Evolutionary conservation across 1,139 yeast genomes (phyloP).

Genomic region (Arxiozyma heterogenica): DNA sequence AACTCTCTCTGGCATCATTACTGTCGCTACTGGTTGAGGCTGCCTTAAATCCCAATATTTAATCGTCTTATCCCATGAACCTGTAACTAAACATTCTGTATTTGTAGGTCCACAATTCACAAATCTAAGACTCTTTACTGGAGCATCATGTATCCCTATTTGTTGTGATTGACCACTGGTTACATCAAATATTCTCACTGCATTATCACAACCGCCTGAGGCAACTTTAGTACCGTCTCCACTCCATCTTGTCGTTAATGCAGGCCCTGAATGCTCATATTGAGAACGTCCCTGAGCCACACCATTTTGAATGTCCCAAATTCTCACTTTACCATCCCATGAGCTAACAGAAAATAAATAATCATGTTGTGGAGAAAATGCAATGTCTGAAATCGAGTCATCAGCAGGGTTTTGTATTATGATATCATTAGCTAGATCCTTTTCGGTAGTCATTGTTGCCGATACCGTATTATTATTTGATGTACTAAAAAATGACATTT

Average conservation of each 20-base stretch:
- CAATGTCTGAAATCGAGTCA: slow-evolving; percentile 78
- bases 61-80: slow-evolving; percentile 94
- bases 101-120: slow-evolving; percentile 78
- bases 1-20: slow-evolving; percentile 81
- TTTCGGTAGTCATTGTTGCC: slow-evolving; percentile 48
- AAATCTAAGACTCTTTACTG: slow-evolving; percentile 66
- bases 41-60: slow-evolving; percentile 75
- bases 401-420: slow-evolving; percentile 80
- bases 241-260: slow-evolving; percentile 73
- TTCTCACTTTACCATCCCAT: slow-evolving; percentile 93
- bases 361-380: slow-evolving; percentile 91
- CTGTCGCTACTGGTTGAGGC: slow-evolving; percentile 73
- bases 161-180: slow-evolving; percentile 75
- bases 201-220: slow-evolving; percentile 91
- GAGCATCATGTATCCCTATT: slow-evolving; percentile 77
- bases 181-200: slow-evolving; percentile 75
- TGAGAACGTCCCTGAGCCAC: slow-evolving; percentile 75
- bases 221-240: slow-evolving; percentile 79
- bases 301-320: slow-evolving; percentile 73
- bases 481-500: slow-evolving; percentile 24
- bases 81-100: slow-evolving; percentile 79
- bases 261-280: slow-evolving; percentile 87
- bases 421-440: slow-evolving; percentile 67
- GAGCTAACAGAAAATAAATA: slow-evolving; percentile 66
- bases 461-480: slow-evolving; percentile 21